Conservation (phyloP, 352 stramenopile species). For the Pythium scleroteichum region DNA sequence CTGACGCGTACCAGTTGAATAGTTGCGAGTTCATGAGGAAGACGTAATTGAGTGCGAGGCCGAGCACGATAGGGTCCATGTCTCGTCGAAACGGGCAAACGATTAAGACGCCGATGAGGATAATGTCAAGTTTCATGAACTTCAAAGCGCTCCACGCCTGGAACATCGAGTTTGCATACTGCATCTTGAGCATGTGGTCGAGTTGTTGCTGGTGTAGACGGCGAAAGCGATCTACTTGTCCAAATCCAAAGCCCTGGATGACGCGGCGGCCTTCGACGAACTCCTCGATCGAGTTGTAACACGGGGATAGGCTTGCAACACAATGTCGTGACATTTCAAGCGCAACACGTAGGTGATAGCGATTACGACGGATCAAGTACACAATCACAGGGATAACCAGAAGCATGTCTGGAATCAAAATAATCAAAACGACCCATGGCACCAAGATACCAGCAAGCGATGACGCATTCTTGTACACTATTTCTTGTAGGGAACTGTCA, state of each 20-base stretch:
- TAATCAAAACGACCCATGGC: conserved; percentile 31
- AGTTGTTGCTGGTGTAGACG: conserved; percentile 19
- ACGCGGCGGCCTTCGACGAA: conserved; percentile 25
- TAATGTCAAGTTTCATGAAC: conserved; percentile 26
- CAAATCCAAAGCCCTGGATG: conserved; percentile 24
- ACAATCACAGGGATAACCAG: conserved; percentile 73
- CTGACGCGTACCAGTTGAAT: conserved; percentile 46
- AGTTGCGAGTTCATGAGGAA: conserved; percentile 29
- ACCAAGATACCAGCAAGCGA: conserved; percentile 14
- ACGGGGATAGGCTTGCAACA: conserved; percentile 22
- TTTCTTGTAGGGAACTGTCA: conserved; percentile 17
- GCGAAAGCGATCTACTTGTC: conserved; percentile 18
- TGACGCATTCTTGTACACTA: conserved; percentile 16
- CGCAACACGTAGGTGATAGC: conserved; percentile 21
- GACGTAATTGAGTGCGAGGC: conserved; percentile 74
- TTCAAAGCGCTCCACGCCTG: conserved; percentile 22
- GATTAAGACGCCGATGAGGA: conserved; percentile 24
- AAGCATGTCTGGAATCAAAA: conserved; percentile 52
- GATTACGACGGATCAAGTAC: conserved; percentile 29
- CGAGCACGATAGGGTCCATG: conserved; percentile 51
- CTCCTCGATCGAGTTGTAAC: conserved; percentile 31
- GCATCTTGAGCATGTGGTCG: conserved; percentile 24
- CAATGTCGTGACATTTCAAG: conserved; percentile 24
- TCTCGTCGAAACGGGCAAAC: conserved; percentile 15
- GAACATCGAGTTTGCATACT: conserved; percentile 21